Conservation (phyloP, 345 rosid genomes). For the Trapa incisa region DNA sequence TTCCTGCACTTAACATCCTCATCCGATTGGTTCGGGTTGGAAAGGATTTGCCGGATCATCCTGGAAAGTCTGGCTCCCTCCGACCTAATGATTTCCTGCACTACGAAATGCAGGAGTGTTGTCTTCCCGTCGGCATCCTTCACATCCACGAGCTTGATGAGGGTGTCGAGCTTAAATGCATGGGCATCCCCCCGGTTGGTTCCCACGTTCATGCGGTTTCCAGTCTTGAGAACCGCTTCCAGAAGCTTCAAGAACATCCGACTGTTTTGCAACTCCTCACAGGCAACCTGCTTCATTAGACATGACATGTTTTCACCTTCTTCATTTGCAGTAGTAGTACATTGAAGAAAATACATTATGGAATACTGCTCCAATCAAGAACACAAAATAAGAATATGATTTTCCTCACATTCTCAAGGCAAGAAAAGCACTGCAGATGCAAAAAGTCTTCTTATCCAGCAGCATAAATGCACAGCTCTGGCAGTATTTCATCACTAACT, state of each 20-base stretch:
- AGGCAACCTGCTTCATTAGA: slow-evolving; percentile 51
- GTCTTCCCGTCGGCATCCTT: slow-evolving; percentile 97
- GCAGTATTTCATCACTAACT: neutral
- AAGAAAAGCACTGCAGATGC: neutral
- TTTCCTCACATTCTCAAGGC: neutral
- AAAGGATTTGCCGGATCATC: slow-evolving; percentile 17
- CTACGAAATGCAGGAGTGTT: slow-evolving; percentile 92
- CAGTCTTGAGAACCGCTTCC: slow-evolving; percentile 95
- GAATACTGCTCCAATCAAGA: too few relatives aligned
- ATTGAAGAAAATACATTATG: too few relatives aligned
- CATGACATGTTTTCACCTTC: neutral
- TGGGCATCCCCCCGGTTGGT: slow-evolving; percentile 97
- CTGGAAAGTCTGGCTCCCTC: slow-evolving; percentile 84
- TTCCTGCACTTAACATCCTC: slow-evolving; percentile 77
- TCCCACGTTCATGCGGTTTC: slow-evolving; percentile 97
- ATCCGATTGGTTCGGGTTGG: slow-evolving; percentile 12
- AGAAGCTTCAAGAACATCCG: slow-evolving; percentile 89
- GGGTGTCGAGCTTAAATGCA: slow-evolving; percentile 96
- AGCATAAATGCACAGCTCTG: neutral
- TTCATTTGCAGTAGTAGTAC: neutral
- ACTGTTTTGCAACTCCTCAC: slow-evolving; percentile 80
- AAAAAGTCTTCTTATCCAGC: neutral
- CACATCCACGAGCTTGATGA: slow-evolving; percentile 86
- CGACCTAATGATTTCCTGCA: slow-evolving; percentile 84
- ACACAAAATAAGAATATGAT: too few relatives aligned